Evolutionary conservation across 2,329 filamentous ascomycete genomes (phyloP).

Genomic region (Fusarium xylarioides): DNA sequence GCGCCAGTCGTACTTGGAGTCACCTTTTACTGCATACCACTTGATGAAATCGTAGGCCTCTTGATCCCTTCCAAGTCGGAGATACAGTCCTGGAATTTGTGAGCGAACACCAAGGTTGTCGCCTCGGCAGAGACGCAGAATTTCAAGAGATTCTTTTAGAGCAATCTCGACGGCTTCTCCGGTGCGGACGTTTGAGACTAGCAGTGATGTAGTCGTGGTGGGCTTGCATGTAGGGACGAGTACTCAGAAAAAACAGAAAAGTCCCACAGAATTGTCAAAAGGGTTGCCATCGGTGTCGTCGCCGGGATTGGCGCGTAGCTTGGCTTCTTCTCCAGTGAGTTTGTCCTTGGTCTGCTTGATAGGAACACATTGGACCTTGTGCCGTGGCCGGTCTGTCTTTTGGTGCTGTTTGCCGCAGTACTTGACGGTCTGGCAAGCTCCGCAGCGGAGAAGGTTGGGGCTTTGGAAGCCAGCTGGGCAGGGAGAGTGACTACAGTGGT

Average conservation of each 20-base stretch:
- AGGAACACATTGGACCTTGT: neutral
- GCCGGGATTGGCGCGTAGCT: neutral
- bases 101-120: slow-evolving; percentile 6
- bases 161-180: slow-evolving; percentile 6
- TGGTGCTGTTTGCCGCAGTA: slow-evolving; percentile 14
- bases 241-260: neutral
- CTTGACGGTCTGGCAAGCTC: neutral
- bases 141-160: neutral
- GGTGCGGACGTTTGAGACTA: slow-evolving; percentile 4
- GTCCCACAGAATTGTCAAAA: neutral
- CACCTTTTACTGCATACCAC: neutral
- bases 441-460: slow-evolving; percentile 1
- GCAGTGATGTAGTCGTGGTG: neutral
- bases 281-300: neutral
- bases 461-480: neutral
- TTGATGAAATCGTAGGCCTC: slow-evolving; percentile 22
- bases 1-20: neutral
- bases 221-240: slow-evolving; percentile 17
- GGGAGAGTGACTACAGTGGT: neutral
- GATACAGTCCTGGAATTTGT: neutral
- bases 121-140: slow-evolving; percentile 1
- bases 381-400: neutral
- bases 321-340: neutral
- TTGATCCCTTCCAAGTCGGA: slow-evolving; percentile 7
- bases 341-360: slow-evolving; percentile 1